Evolutionary conservation across 768 basidiomycete genomes (phyloP).

Genomic region (Boletus barrowsii): DNA sequence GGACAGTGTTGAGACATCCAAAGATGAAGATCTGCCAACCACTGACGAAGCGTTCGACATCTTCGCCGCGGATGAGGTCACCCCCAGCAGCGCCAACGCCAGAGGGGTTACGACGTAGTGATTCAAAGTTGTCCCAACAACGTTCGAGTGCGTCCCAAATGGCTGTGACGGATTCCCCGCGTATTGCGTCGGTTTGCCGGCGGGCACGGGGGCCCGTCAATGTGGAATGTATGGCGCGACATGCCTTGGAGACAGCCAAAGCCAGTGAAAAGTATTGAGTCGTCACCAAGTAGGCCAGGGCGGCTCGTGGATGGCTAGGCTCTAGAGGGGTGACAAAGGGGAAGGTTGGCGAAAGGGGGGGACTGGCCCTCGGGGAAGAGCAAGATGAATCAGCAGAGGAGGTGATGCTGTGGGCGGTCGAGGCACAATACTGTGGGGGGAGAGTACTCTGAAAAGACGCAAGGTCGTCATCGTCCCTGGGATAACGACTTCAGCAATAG

Average conservation of each 20-base stretch:
- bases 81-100: conserved; percentile 39
- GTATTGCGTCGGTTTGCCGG: conserved; percentile 54
- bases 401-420: conserved; percentile 26
- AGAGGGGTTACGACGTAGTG: conserved; percentile 45
- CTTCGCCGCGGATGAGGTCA: conserved; percentile 42
- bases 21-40: conserved; percentile 94
- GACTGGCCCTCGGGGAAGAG: conserved; percentile 30
- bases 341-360: conserved; percentile 22
- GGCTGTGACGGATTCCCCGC: conserved; percentile 62
- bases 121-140: conserved; percentile 84
- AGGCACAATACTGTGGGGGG: conserved; percentile 37
- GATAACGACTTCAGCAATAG: conserved; percentile 2
- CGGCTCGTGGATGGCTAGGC: conserved; percentile 30
- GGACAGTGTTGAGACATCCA: conserved; percentile 86
- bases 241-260: conserved; percentile 70
- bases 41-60: conserved; percentile 67
- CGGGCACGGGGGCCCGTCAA: conserved; percentile 78
- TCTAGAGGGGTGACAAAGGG: conserved; percentile 24
- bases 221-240: conserved; percentile 72
- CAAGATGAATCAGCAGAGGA: conserved; percentile 35
- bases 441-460: conserved; percentile 66
- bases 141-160: conserved; percentile 84
- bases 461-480: conserved; percentile 74
- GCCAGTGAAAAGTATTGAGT: conserved; percentile 66
- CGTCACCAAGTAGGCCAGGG: conserved; percentile 49